phyloP scores from a whole-genome alignment of 768 basidiomycete species.

The Trametes cubensis region DNA sequence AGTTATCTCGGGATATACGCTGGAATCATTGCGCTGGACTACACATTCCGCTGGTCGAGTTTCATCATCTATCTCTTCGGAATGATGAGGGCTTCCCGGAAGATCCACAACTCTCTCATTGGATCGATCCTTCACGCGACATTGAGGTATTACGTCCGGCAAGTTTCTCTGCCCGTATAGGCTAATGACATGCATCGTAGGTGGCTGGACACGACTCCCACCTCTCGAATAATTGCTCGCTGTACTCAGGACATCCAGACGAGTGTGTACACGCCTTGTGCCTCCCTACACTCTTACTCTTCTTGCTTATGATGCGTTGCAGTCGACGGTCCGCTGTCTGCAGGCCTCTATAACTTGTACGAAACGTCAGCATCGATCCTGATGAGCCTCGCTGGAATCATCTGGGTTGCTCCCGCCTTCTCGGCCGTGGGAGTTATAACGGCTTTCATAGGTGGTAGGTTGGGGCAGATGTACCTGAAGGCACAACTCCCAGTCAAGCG shows the following conservation, averaged over 20 bases:
- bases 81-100: conserved; percentile 35
- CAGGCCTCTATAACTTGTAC: conserved; percentile 31
- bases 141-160: conserved; percentile 19
- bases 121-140: conserved; percentile 38
- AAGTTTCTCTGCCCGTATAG: neutral
- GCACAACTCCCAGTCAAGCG: conserved; percentile 61
- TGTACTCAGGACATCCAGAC: conserved; percentile 67
- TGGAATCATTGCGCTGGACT: conserved; percentile 18
- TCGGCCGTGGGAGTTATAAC: conserved; percentile 43
- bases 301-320: neutral
- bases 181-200: conserved; percentile 29
- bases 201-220: conserved; percentile 55
- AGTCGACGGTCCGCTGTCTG: conserved; percentile 42
- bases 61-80: conserved; percentile 35
- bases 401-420: conserved; percentile 45
- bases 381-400: conserved; percentile 40
- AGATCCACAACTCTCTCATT: conserved; percentile 36
- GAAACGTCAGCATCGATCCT: conserved; percentile 39
- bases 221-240: conserved; percentile 62
- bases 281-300: neutral
- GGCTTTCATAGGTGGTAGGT: conserved; percentile 41
- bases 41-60: conserved; percentile 27
- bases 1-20: conserved; percentile 37
- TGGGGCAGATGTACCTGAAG: conserved; percentile 57
- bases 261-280: conserved; percentile 24